Conservation (phyloP, 768 basidiomycete species). For the Amanita muscaria region DNA sequence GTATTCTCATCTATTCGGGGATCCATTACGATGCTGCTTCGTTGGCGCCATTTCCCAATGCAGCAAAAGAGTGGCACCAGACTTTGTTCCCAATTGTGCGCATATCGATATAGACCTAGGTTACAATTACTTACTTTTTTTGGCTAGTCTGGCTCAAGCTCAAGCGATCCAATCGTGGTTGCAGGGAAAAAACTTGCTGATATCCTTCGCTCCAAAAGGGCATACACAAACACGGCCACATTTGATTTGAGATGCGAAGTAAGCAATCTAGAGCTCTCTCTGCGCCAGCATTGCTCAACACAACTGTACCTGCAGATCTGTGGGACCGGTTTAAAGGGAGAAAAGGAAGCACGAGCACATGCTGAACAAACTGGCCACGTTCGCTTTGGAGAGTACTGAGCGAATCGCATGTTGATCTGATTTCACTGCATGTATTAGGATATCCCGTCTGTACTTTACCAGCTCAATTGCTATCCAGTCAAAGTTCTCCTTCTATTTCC, state of each 20-base stretch:
- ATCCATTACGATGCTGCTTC: conserved; percentile 95
- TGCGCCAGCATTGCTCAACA: neutral
- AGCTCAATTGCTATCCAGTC: too few species aligned
- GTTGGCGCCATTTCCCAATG: conserved; percentile 66
- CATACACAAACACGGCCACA: conserved; percentile 86
- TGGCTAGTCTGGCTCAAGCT: conserved; percentile 22
- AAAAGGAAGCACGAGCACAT: conserved; percentile 87
- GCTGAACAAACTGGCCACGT: conserved; percentile 83
- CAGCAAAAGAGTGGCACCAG: conserved; percentile 84
- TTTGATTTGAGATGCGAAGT: conserved; percentile 89
- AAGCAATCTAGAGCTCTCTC: conserved; percentile 17
- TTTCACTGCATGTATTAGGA: too few species aligned
- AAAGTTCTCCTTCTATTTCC: conserved; percentile 52
- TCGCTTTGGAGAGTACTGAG: conserved; percentile 72
- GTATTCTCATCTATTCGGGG: conserved; percentile 85
- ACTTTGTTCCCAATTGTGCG: conserved; percentile 65
- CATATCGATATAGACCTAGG: neutral
- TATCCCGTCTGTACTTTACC: too few species aligned
- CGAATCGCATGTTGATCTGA: too few species aligned
- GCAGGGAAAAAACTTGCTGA: conserved; percentile 68
- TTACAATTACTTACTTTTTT: neutral
- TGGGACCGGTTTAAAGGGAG: conserved; percentile 79
- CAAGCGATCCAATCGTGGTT: conserved; percentile 46
- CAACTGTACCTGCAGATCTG: conserved; percentile 45
- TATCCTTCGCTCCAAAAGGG: conserved; percentile 65